These are phyloP conservation scores for Petunia hybrid DNA, from an alignment of 305 asterid genomes.

Conservation along the genomic window DNA sequence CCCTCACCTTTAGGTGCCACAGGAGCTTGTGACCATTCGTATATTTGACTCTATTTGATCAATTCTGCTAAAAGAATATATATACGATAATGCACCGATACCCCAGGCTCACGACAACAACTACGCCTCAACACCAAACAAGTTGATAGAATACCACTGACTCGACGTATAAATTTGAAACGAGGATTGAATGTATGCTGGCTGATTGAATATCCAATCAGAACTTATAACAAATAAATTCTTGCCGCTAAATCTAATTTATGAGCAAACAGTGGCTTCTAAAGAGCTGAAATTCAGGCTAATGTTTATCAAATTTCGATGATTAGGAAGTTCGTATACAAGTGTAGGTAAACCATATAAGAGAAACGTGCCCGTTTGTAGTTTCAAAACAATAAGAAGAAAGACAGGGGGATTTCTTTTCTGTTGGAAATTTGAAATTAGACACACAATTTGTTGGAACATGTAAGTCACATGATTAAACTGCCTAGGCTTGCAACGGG, in stretches of 20 bases:
- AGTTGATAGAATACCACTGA: neutral
- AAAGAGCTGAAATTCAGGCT: conserved; percentile 21
- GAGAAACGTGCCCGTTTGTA: neutral
- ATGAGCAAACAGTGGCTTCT: neutral
- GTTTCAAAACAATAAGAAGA: neutral
- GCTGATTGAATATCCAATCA: neutral
- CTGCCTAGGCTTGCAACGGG: conserved; percentile 29
- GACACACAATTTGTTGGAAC: conserved; percentile 20
- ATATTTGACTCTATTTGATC: no score
- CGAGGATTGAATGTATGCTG: neutral
- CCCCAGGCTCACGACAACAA: neutral
- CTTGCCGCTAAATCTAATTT: neutral
- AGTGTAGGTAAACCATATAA: neutral
- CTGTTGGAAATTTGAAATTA: neutral
- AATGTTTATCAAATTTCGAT: conserved; percentile 8
- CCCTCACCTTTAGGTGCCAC: no score
- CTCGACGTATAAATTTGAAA: neutral
- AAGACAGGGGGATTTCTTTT: neutral
- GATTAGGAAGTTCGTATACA: neutral
- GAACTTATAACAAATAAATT: neutral
- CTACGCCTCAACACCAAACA: neutral
- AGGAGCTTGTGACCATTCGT: no score
- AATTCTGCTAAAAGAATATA: no score
- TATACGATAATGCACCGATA: no score
- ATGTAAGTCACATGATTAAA: conserved; percentile 35